Conservation (phyloP, 2,329 filamentous ascomycete species). For the Tolypocladium endophyticum region DNA sequence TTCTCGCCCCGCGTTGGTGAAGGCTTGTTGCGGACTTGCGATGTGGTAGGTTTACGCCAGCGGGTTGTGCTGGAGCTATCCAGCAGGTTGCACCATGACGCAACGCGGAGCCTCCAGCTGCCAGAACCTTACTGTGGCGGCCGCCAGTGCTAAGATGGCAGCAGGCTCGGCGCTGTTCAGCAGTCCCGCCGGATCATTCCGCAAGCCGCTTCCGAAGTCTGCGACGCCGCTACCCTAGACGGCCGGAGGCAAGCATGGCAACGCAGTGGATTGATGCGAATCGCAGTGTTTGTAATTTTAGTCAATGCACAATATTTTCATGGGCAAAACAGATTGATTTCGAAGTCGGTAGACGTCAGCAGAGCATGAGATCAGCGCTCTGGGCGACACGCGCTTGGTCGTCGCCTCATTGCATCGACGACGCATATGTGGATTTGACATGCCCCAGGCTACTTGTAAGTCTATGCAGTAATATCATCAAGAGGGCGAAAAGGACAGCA, state of each 20-base stretch:
- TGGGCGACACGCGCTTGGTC: neutral
- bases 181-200: slow-evolving; percentile 2
- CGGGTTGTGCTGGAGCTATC: neutral
- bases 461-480: neutral
- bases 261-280: neutral
- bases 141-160: neutral
- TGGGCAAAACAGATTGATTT: too few relatives aligned
- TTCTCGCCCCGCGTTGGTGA: neutral
- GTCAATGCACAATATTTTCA: too few relatives aligned
- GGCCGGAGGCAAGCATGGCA: neutral
- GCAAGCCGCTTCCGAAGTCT: neutral
- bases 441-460: too few relatives aligned
- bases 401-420: neutral
- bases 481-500: neutral
- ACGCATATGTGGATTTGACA: too few relatives aligned
- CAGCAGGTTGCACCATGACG: slow-evolving; percentile 15
- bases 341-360: too few relatives aligned
- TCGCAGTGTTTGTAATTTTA: neutral
- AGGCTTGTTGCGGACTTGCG: neutral
- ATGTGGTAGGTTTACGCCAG: neutral
- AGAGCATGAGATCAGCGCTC: too few relatives aligned
- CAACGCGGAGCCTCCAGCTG: slow-evolving; percentile 8
- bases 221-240: neutral
- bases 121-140: neutral
- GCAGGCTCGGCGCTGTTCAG: neutral